phyloP scores from a whole-genome alignment of 148 eudicot species.

The Camellia lanceoleosa region DNA sequence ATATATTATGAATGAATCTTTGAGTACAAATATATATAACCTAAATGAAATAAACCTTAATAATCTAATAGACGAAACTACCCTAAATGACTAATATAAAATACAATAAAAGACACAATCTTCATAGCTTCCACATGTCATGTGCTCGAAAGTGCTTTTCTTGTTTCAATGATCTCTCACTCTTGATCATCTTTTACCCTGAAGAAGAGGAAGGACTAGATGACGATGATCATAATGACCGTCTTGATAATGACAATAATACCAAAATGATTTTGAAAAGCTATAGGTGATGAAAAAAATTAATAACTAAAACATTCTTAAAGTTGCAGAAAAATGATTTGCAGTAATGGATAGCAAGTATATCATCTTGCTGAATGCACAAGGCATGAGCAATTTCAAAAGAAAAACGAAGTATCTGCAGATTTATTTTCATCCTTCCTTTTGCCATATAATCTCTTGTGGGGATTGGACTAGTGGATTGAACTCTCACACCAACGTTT shows the following conservation, averaged over 20 bases:
- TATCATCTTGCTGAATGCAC: not conserved
- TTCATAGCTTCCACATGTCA: slow-evolving; percentile 85
- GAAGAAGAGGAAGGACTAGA: not conserved
- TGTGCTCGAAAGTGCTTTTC: slow-evolving; percentile 82
- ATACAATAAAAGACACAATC: too few relatives aligned
- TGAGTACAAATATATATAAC: too few relatives aligned
- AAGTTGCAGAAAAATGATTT: not conserved
- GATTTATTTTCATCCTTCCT: too few relatives aligned
- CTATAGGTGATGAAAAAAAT: not conserved
- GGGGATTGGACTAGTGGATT: too few relatives aligned
- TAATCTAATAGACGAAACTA: too few relatives aligned
- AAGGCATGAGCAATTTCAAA: not conserved
- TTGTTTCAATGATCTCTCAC: slow-evolving; percentile 93
- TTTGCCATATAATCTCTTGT: too few relatives aligned
- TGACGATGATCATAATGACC: not conserved
- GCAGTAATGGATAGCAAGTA: not conserved
- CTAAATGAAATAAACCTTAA: too few relatives aligned
- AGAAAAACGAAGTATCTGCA: not conserved
- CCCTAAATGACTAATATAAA: too few relatives aligned
- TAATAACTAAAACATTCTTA: not conserved
- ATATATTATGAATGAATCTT: too few relatives aligned
- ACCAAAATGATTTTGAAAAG: not conserved
- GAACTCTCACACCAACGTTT: too few relatives aligned
- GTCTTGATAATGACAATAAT: too few relatives aligned
- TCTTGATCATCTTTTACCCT: slow-evolving; percentile 91